Conservation (phyloP, 257 asterid species). For the Agastache rugosa region DNA sequence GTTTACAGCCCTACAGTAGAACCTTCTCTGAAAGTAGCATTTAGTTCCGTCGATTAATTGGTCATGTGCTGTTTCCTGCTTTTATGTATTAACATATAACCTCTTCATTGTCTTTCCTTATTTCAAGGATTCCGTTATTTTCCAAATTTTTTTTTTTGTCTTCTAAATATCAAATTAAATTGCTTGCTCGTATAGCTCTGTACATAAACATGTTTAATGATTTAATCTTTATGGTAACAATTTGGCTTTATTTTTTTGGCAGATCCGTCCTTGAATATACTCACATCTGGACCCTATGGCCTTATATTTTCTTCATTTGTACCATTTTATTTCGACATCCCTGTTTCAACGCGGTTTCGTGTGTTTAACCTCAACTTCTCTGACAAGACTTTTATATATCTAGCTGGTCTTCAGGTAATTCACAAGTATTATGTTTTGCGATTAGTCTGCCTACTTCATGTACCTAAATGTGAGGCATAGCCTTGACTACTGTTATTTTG, state of each 20-base stretch:
- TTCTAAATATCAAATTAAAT: constrained; percentile 3
- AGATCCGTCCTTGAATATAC: constrained; percentile 77
- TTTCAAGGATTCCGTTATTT: background rate
- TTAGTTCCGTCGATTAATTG: background rate
- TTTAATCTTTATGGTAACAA: constrained; percentile 33
- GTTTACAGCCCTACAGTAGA: too few species aligned
- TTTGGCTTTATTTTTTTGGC: constrained; percentile 49
- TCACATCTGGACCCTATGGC: constrained; percentile 95
- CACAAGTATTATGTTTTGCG: constrained; percentile 7
- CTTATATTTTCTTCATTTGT: constrained; percentile 86
- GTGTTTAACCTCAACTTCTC: constrained; percentile 79
- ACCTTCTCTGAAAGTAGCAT: background rate
- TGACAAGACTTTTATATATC: constrained; percentile 92
- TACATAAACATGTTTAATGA: constrained; percentile 6
- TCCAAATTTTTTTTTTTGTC: background rate
- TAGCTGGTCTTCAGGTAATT: constrained; percentile 97
- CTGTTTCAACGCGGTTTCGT: constrained; percentile 88
- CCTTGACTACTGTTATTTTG: background rate
- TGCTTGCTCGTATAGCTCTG: background rate
- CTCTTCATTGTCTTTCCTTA: constrained; percentile 12
- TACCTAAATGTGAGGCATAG: constrained; percentile 11
- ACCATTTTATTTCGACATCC: constrained; percentile 95
- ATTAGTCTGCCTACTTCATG: constrained; percentile 1
- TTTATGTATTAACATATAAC: background rate
- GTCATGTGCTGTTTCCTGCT: constrained; percentile 21